Evolutionary conservation across 2,329 filamentous ascomycete species (phyloP).

Genomic region (Fusarium beomiforme): DNA sequence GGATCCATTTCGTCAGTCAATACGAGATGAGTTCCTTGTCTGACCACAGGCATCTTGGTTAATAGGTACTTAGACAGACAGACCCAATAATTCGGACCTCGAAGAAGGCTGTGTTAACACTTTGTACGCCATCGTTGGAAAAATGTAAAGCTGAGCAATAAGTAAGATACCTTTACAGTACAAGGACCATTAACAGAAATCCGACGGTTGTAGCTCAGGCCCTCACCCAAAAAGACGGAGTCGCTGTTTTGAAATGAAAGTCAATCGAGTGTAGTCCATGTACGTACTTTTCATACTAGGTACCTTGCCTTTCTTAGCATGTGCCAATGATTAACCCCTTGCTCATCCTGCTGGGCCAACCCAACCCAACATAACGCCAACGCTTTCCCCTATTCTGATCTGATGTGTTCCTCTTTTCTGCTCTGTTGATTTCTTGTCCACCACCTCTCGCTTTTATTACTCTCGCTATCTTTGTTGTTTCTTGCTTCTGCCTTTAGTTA

Average conservation of each 20-base stretch:
- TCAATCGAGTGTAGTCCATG: neutral
- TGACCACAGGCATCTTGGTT: neutral
- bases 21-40: constrained; percentile 1
- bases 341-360: constrained; percentile 33
- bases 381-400: constrained; percentile 30
- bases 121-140: neutral
- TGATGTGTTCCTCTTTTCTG: constrained; percentile 14
- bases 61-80: too few relatives aligned
- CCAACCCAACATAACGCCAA: constrained; percentile 35
- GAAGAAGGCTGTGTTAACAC: neutral
- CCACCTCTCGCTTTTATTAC: constrained; percentile 18
- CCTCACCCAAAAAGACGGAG: constrained; percentile 22
- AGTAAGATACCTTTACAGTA: too few relatives aligned
- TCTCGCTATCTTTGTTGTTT: constrained; percentile 24
- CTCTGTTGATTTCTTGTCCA: constrained; percentile 25
- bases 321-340: constrained; percentile 20
- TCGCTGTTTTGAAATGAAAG: constrained; percentile 17
- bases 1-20: neutral
- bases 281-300: constrained; percentile 22
- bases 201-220: constrained; percentile 2
- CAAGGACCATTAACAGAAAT: constrained; percentile 7
- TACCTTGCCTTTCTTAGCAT: too few relatives aligned
- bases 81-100: neutral
- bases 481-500: constrained; percentile 21
- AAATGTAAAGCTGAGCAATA: neutral